Conservation (phyloP, 208 protist genomes). For the Trypanosoma vivax region DNA sequence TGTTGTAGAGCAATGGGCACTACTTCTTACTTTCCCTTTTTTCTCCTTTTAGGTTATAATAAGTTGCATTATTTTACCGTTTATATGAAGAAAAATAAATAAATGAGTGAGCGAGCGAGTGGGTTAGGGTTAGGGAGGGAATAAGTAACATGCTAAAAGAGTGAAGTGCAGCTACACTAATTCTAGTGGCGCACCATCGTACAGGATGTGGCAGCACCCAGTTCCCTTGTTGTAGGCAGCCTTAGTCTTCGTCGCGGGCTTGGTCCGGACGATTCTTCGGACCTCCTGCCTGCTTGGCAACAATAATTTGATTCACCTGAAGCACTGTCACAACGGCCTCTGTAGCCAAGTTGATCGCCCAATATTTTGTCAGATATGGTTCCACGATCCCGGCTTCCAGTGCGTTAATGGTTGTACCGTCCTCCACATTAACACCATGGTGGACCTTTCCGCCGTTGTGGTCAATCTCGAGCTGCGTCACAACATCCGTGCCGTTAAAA, state of each 20-base stretch:
- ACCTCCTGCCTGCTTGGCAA: conserved; percentile 96
- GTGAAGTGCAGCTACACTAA: too few species aligned
- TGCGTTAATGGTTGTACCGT: conserved; percentile 73
- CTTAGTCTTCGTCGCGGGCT: conserved; percentile 75
- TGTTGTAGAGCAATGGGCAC: too few species aligned
- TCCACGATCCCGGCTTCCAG: conserved; percentile 91
- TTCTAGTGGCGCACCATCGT: too few species aligned
- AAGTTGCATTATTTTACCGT: neutral
- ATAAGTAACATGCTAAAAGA: too few species aligned
- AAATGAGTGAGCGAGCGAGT: conserved; percentile 1
- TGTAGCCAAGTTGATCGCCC: conserved; percentile 93
- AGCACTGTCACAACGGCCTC: conserved; percentile 97
- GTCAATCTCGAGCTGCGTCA: conserved; percentile 94
- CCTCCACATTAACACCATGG: conserved; percentile 93
- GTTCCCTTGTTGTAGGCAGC: neutral
- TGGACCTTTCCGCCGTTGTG: conserved; percentile 90
- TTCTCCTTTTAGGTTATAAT: neutral
- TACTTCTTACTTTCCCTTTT: neutral
- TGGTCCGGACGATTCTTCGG: conserved; percentile 89
- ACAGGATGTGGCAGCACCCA: too few species aligned
- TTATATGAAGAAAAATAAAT: conserved; percentile 1
- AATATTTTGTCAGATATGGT: conserved; percentile 88
- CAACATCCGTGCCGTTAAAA: conserved; percentile 92
- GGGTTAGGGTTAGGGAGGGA: too few species aligned
- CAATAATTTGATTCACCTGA: conserved; percentile 95